Evolutionary conservation across 1,284 basidiomycete genomes (phyloP), one percentile per base, ranked within the genome.

Genomic region (Lignosus rhinocerotis): DNA sequence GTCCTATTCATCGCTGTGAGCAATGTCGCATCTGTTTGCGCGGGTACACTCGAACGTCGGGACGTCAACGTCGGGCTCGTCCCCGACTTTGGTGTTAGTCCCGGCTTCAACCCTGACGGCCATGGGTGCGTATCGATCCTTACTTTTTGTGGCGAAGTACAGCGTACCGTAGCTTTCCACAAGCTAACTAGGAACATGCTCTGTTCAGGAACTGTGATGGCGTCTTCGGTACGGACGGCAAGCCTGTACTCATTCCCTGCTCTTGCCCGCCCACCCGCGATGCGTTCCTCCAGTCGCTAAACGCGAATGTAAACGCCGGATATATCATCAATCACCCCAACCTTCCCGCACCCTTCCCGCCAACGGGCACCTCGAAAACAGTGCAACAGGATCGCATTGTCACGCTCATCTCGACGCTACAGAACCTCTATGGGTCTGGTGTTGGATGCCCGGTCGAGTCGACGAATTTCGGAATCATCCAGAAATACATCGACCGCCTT

Each of bases 11-110:
- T 72, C 59, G 66, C 73, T 55, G 67, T 71, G 55, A 71, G 69
- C 38, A 61, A 67, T 51, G 59, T 76, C 56, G 64, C 75, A 49
- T 72, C 76, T 11, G 75, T 75, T 33, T 73, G 73, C 54, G 76
- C 80, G 42, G 70, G 69, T 1, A 80, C 80, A 25, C 66, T 79
- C 25, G 78, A 75, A 65, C 76, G 80, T 6, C 44, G 59, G 57
- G 79, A 75, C 56, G 80, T 86, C 11, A 73, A 83, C 66, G 73
- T 79, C 17, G 64, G 69, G 50, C 74, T 85, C 19, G 78, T 86
- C 12, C 85, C 85, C 2, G 68, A 79, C 43, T 84, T 86, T 56
- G 84, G 47, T n/a, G 17, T 48, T 33, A 7, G 32, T 17, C 14
- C 31, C 10, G 47, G 47, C n/a, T 17, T 19, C n/a, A 48, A 48